phyloP scores from a whole-genome alignment of 2,329 filamentous ascomycete species.

The Cladosporium sp. region DNA sequence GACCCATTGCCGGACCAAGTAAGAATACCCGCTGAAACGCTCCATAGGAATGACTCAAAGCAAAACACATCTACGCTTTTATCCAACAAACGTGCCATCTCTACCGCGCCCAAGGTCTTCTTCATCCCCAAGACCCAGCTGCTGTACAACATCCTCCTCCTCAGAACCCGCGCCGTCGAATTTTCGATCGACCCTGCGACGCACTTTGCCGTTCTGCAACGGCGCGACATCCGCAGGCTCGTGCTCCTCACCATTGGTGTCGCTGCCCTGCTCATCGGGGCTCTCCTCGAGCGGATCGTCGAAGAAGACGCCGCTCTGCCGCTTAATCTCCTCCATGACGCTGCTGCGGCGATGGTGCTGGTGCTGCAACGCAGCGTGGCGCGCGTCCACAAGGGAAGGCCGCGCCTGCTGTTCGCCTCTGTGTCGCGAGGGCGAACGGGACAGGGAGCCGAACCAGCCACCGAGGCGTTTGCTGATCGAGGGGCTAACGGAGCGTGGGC shows the following conservation, averaged over 20 bases:
- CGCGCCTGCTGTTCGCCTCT: constrained; percentile 9
- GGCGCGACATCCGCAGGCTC: constrained; percentile 2
- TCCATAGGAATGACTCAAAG: not conserved
- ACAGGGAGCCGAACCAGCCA: constrained; percentile 22
- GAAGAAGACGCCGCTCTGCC: constrained; percentile 43
- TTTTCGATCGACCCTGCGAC: not conserved
- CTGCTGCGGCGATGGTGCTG: constrained; percentile 23
- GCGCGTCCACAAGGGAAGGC: not conserved
- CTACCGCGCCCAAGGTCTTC: not conserved
- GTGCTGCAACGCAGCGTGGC: not conserved
- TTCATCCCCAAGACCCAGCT: constrained; percentile 1
- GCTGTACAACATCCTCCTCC: not conserved
- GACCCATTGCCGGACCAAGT: not conserved
- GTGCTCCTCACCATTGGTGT: constrained; percentile 9
- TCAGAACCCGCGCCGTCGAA: not conserved
- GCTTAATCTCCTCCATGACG: constrained; percentile 38
- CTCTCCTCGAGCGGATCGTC: constrained; percentile 32
- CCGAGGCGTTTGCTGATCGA: constrained; percentile 27
- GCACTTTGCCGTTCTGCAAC: not conserved
- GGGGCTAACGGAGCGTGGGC: constrained; percentile 18
- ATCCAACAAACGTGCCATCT: not conserved
- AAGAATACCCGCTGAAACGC: not conserved
- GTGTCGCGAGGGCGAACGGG: constrained; percentile 15
- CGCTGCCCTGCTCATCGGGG: constrained; percentile 16
- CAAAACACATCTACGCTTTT: not conserved